Evolutionary conservation across 2,329 filamentous ascomycete species (phyloP), one percentile per base, ranked within the genome.

Genomic region (Ascocoryne sarcoides): DNA sequence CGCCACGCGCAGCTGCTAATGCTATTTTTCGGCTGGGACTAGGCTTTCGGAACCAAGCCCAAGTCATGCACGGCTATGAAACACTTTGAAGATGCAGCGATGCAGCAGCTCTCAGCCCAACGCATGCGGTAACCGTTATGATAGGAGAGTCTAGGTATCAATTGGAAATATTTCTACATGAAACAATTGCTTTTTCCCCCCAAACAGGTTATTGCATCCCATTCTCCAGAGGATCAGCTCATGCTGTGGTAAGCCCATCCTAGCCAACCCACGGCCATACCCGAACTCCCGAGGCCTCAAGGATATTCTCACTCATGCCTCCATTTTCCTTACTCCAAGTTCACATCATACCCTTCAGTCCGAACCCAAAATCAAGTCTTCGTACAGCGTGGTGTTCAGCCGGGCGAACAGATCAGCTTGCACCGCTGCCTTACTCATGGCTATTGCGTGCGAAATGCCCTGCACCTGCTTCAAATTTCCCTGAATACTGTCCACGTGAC

Each of bases 401-500:
- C 58, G 56, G 8, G 43, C 46, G 38, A 57, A 58, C 10, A 61
- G 40, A 14, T 50, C 54, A 31, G 50, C 48, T 40, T 58, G 55
- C 17, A 61, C 50, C 37, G 49, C 50, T 16, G 58, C 58, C 45
- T 51, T 59, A 12, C 47, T 51, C 35, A 48, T 54, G 10, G 43
- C 40, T 23, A 61, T 56, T 33, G 56, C 52, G 17, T 57, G 46
- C 30, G 47, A 37, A 15, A 61, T 48, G 7, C 55, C 58, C 19
- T 50, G 29, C 16, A 61, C 48, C 37, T 58, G 56, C 29, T 52
- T 49, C 9, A 60, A 37, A 44, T 61, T 61, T 19, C 52, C 50
- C 21, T 54, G 42, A 26, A 61, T 52, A 32, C 50, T 59, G 23
- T 53, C 56, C 44, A 61, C 48, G 43, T 61, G 59, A 46, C 51